A percentile compares a stretch with the other conserved stretches of the same genome.
Evolutionary conservation across 306 rosid genomes (phyloP).

Genomic region (Chamaecrista fasciculata): DNA sequence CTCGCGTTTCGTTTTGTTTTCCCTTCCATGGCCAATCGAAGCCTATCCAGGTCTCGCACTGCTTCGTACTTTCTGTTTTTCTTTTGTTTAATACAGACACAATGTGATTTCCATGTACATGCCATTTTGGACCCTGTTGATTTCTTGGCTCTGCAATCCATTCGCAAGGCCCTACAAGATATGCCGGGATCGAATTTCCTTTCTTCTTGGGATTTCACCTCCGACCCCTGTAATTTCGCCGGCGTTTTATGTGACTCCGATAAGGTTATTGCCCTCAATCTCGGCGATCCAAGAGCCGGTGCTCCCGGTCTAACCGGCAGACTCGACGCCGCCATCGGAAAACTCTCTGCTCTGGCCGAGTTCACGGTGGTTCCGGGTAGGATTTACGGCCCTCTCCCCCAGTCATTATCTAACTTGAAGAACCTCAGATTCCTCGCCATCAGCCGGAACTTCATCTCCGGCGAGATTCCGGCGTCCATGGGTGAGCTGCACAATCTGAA

Average conservation of each 20-base stretch:
- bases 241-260: slow-evolving; percentile 88
- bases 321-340: slow-evolving; percentile 68
- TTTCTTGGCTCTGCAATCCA: slow-evolving; percentile 85
- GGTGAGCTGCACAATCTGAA: slow-evolving; percentile 51
- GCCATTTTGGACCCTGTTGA: slow-evolving; percentile 90
- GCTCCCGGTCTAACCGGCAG: slow-evolving; percentile 84
- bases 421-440: slow-evolving; percentile 79
- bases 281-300: slow-evolving; percentile 89
- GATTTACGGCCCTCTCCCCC: slow-evolving; percentile 66
- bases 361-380: slow-evolving; percentile 87
- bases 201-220: slow-evolving; percentile 92
- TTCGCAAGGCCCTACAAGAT: slow-evolving; percentile 66
- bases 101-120: slow-evolving; percentile 3
- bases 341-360: slow-evolving; percentile 75
- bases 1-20: neutral
- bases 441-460: slow-evolving; percentile 87
- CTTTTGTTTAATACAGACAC: slow-evolving; percentile 40
- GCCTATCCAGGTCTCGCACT: neutral
- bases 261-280: slow-evolving; percentile 80
- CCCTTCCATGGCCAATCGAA: slow-evolving; percentile 49
- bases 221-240: slow-evolving; percentile 87
- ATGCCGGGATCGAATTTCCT: slow-evolving; percentile 84
- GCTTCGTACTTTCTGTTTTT: slow-evolving; percentile 22
- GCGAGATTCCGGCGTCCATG: slow-evolving; percentile 58
- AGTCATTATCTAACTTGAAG: slow-evolving; percentile 46